These are phyloP conservation scores for Herpotrichia juniperi DNA, from an alignment of 2,329 filamentous ascomycete species.

Conservation along the genomic window DNA sequence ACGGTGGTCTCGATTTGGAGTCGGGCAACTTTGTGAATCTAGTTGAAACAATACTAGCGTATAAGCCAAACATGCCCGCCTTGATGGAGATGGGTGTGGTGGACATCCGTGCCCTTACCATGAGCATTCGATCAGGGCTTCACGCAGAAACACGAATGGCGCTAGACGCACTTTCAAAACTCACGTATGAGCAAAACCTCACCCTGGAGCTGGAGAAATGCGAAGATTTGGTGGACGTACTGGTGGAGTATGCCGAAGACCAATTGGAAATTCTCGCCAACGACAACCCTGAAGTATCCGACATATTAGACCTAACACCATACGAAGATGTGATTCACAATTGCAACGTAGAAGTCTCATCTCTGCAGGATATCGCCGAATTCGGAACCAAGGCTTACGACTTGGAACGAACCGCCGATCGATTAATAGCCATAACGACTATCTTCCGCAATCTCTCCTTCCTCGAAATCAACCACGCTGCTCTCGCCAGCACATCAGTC, in stretches of 20 bases:
- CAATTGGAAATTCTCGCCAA: constrained; percentile 86
- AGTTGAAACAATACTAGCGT: constrained; percentile 68
- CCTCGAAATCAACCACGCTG: constrained; percentile 74
- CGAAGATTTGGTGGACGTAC: constrained; percentile 84
- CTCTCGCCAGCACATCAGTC: constrained; percentile 77
- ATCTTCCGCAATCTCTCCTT: constrained; percentile 94
- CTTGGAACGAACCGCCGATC: constrained; percentile 84
- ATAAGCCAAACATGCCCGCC: constrained; percentile 76
- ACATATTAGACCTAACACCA: constrained; percentile 79
- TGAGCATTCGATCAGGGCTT: constrained; percentile 88
- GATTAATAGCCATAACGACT: constrained; percentile 87
- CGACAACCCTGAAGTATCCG: constrained; percentile 82
- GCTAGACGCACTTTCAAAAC: constrained; percentile 78
- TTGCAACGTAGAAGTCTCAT: constrained; percentile 75
- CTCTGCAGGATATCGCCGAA: constrained; percentile 72
- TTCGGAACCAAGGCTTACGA: constrained; percentile 81
- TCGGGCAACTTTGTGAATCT: constrained; percentile 71
- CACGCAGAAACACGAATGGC: constrained; percentile 88
- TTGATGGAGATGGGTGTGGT: constrained; percentile 83
- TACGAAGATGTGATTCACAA: constrained; percentile 88
- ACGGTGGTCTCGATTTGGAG: constrained; percentile 49
- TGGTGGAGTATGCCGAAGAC: constrained; percentile 90
- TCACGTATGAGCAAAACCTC: constrained; percentile 60
- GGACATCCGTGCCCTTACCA: constrained; percentile 86
- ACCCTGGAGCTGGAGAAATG: constrained; percentile 43